These are phyloP conservation scores for Sequoiadendron giganteum DNA, from an alignment of 75 land plant genomes.

Conservation along the genomic window DNA sequence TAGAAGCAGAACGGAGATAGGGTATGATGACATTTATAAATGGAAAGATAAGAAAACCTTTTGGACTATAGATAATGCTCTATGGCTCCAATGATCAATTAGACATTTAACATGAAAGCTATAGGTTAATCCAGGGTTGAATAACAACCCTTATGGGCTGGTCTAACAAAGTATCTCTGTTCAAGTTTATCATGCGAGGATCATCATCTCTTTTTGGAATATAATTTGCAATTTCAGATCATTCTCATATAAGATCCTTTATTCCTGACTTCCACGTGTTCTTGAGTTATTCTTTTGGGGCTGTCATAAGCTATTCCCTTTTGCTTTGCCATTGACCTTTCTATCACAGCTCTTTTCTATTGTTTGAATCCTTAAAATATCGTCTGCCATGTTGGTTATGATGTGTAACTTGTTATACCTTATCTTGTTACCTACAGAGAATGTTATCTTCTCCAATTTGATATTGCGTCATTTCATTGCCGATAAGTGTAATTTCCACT, in stretches of 20 bases:
- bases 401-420: neutral
- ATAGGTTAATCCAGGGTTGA: neutral
- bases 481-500: neutral
- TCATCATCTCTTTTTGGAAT: neutral
- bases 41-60: neutral
- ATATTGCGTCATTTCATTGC: neutral
- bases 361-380: neutral
- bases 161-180: neutral
- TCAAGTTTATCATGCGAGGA: neutral
- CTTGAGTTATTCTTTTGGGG: neutral
- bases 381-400: neutral
- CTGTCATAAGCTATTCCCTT: neutral
- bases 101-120: neutral
- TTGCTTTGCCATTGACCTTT: neutral
- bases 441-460: neutral
- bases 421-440: neutral
- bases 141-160: neutral
- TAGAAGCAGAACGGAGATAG: neutral
- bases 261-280: neutral
- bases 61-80: neutral
- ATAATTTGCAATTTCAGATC: neutral
- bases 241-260: neutral
- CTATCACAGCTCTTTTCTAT: neutral
- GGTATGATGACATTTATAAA: neutral
- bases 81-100: neutral